Evolutionary conservation across 2,329 filamentous ascomycete species (phyloP), one percentile per base, ranked within the genome.

Genomic region (Curvularia lunata): DNA sequence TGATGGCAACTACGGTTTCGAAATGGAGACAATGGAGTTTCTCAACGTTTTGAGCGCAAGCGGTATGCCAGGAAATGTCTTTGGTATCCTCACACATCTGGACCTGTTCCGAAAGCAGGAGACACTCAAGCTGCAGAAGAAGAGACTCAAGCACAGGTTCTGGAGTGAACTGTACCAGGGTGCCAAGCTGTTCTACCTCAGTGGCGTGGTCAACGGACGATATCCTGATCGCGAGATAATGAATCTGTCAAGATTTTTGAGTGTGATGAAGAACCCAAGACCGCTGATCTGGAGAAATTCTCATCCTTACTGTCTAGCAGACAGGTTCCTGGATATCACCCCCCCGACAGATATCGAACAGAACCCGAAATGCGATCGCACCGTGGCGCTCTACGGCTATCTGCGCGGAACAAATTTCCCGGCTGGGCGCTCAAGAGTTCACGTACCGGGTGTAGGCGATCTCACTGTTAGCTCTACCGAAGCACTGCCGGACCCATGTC

Each of bases 11-110:
- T 99, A 91, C 72, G 96, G 95, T 13, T 99, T 99, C 74, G 95
- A 99, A 80, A 99, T 99, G 95, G 95, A 99, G 83, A 99, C 95
- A 0, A 99, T 99, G 95, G 95, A 99, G 79, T 99, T 99, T 61
- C 81, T 99, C 72, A 98, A 97, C 69, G 88, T 97, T 18, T 82
- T 99, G 49, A 90, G 91, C n/a, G 87, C 92, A 2, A 96, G 91
- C 28, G 95, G 95, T 77, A 98, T 99, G 94, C 95, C 96, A 0
- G 94, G 95, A 64, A 99, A 99, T 70, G 93, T 99, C 37, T 98
- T 99, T 74, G 95, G 95, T 51, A 93, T 99, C 56, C 84, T 99
- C 43, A 98, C 95, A 16, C 96, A 99, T 81, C 83, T 99, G 59
- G 95, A 99, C 75, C 82, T 99, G 13, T 99, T 99, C 82, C 87